Conservation (phyloP, 192 early-diverging fungal species). For the Backusella parvicylindrica region DNA sequence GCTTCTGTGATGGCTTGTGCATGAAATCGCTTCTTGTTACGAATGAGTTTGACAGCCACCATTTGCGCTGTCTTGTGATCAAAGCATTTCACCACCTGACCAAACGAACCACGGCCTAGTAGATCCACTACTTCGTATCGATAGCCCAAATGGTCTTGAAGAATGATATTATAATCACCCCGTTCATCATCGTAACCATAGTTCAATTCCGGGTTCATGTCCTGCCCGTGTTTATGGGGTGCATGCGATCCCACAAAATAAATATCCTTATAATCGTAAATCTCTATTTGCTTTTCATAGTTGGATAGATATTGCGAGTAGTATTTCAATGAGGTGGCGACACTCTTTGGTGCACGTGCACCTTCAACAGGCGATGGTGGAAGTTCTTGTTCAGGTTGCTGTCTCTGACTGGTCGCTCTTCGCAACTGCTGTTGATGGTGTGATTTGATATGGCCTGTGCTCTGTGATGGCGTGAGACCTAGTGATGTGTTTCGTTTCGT, state of each 20-base stretch:
- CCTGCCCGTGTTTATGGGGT: background rate
- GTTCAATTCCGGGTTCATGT: background rate
- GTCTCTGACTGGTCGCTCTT: background rate
- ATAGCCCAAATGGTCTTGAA: slow-evolving; percentile 83
- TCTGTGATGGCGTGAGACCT: slow-evolving; percentile 1
- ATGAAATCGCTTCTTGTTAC: slow-evolving; percentile 93
- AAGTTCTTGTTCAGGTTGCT: background rate
- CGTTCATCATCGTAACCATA: slow-evolving; percentile 74
- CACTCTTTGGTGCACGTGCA: background rate
- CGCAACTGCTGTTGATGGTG: background rate
- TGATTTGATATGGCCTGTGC: background rate
- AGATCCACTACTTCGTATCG: slow-evolving; percentile 87
- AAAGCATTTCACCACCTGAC: slow-evolving; percentile 88
- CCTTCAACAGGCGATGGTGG: background rate
- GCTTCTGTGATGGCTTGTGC: slow-evolving; percentile 89
- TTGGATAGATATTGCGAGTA: slow-evolving; percentile 69
- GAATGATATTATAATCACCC: slow-evolving; percentile 84
- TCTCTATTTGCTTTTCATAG: slow-evolving; percentile 67
- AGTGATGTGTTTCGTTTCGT: background rate
- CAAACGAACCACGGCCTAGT: slow-evolving; percentile 91
- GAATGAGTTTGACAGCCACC: slow-evolving; percentile 89
- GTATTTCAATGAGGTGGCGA: slow-evolving; percentile 48
- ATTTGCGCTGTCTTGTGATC: slow-evolving; percentile 86
- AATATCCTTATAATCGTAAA: slow-evolving; percentile 1
- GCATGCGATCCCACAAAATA: slow-evolving; percentile 19